Base-by-base conservation (phyloP, 176 grass and related monocot genomes). In the Eragrostis nindensis region DNA sequence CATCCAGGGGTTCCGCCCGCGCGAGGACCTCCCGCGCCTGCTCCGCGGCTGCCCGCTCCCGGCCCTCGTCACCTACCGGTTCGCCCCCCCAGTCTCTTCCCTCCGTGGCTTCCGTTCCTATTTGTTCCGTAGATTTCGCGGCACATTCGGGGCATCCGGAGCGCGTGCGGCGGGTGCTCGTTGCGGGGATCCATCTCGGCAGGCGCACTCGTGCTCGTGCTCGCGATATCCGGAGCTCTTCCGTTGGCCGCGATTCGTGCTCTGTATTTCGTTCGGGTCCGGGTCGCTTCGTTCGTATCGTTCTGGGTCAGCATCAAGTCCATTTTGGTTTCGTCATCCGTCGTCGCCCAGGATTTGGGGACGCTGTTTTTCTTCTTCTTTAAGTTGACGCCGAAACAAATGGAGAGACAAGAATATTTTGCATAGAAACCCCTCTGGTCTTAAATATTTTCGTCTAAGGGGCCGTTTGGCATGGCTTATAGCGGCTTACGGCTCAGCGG, bases 1-100 rank as follows among this genome's bases (percentile, higher is more conserved):
- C 78, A 87, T 98, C 54, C 71, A 77, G 50, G 66, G 70, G 66
- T 95, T 95, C 78, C 81, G 82, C 45, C 87, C 92, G 49, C 68
- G 71, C 26, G 84, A 83, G 44, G 84, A 98, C 75, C 90, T 98
- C 43, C 83, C 77, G 13, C 72, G 47, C 47, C 84, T 98, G 64
- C 83, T 98, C 81, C 79, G 84, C 11, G 50, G 74, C 71, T 86
- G 96, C 49, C 68, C 90, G 11, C 81, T 98, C 26, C 90, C 96
- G 6, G 86, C 68, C 55, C 88, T 98, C 76, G 82, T 91, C 86
- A 98, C 96, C 86, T 98, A 89, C 78, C 86, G 92, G 96, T 94
- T 73, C 36, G 76, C 54, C 50, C 22, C 36, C 19, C 40, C 62
- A 13, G 14, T n/a, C 42, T 47, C 24, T 24, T 41, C 55, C 13